Percentiles rank a stretch among this genome's conserved stretches.
Evolutionary conservation across 2,329 filamentous ascomycete genomes (phyloP).

Genomic region (Byssoonygena ceratinophila): DNA sequence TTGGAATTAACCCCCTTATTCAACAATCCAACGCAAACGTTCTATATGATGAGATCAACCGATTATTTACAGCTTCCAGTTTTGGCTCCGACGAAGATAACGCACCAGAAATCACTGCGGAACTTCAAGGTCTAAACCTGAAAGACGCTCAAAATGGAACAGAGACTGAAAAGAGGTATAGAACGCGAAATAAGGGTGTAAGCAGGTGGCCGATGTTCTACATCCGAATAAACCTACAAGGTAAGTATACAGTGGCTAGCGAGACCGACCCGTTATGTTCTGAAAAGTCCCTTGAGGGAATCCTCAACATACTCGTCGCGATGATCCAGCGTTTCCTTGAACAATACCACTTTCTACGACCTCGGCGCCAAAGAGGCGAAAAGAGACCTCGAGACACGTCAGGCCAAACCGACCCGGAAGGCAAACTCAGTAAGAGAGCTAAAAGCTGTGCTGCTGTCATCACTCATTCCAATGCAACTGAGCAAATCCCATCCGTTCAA

Average conservation of each 20-base stretch:
- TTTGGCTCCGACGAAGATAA: constrained; percentile 55
- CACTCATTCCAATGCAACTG: background rate
- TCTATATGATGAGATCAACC: constrained; percentile 69
- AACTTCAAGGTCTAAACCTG: constrained; percentile 27
- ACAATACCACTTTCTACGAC: constrained; percentile 54
- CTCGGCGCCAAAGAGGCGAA: constrained; percentile 28
- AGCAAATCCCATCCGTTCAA: constrained; percentile 10
- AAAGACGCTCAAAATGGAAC: constrained; percentile 24
- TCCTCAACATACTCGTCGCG: constrained; percentile 55
- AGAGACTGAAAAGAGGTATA: constrained; percentile 34
- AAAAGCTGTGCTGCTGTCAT: background rate
- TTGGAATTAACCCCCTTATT: constrained; percentile 58
- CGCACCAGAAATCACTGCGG: constrained; percentile 23
- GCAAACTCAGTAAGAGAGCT: constrained; percentile 5
- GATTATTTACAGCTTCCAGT: constrained; percentile 60
- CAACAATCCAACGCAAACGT: constrained; percentile 49
- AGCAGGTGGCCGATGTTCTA: constrained; percentile 87
- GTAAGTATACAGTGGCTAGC: constrained; percentile 24
- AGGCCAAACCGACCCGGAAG: background rate
- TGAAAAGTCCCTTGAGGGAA: constrained; percentile 42
- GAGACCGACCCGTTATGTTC: constrained; percentile 29
- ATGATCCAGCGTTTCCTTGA: constrained; percentile 65
- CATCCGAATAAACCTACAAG: constrained; percentile 50
- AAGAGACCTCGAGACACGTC: background rate
- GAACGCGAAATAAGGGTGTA: constrained; percentile 49